phyloP scores from a whole-genome alignment of 202 grass and related monocot genomes.

The Musa balbisiana region DNA sequence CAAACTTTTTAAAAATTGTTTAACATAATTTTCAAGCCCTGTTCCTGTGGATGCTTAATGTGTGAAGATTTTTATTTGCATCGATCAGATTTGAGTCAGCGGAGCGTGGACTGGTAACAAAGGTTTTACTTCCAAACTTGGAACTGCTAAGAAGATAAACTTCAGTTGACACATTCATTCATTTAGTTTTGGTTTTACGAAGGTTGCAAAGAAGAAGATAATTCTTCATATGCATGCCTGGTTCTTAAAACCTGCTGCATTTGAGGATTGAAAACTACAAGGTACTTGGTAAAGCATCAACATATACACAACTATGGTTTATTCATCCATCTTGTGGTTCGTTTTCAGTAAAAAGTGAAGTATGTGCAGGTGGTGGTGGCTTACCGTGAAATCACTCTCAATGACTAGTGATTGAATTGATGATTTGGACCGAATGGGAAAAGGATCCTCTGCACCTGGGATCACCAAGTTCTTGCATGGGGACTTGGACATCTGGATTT shows the following conservation, averaged over 20 bases:
- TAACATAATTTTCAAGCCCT: not conserved
- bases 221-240: not conserved
- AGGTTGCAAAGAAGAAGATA: not conserved
- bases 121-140: not conserved
- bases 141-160: not conserved
- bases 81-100: not conserved
- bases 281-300: not conserved
- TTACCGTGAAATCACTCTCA: not conserved
- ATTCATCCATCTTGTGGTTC: no score
- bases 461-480: constrained; percentile 55
- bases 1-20: not conserved
- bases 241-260: not conserved
- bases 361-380: not conserved
- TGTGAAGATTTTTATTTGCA: not conserved
- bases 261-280: not conserved
- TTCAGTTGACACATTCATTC: no score
- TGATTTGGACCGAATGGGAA: not conserved
- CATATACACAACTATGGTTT: no score
- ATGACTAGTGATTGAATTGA: no score
- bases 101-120: not conserved
- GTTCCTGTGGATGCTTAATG: not conserved
- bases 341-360: no score
- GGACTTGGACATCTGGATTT: constrained; percentile 79
- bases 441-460: not conserved
- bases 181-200: not conserved